phyloP scores from a whole-genome alignment of 2,329 filamentous ascomycete species.

The Pleurostoma richardsiae region DNA sequence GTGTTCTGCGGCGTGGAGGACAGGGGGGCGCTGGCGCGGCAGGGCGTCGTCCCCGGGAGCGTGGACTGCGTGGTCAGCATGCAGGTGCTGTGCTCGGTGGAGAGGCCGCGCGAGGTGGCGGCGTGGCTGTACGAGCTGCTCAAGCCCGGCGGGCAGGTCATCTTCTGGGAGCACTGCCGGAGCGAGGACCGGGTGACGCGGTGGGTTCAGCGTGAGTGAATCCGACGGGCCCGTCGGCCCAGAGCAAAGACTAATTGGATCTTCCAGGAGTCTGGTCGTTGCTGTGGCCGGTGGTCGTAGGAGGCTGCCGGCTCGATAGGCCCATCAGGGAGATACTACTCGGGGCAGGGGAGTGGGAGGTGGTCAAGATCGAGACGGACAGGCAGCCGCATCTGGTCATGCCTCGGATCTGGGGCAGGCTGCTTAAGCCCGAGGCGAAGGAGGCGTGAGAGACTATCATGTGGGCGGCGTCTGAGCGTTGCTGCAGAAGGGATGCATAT shows the following conservation, averaged over 20 bases:
- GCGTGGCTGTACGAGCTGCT: constrained; percentile 31
- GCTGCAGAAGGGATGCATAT: too few species aligned
- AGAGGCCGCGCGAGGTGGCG: constrained; percentile 17
- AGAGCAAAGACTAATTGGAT: background rate
- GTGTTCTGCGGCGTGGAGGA: constrained; percentile 32
- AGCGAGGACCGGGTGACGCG: constrained; percentile 20
- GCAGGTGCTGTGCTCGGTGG: constrained; percentile 36
- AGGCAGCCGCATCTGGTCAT: constrained; percentile 18
- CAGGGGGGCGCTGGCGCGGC: constrained; percentile 23
- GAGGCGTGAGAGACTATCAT: too few species aligned
- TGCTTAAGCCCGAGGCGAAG: constrained; percentile 15
- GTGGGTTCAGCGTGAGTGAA: constrained; percentile 20
- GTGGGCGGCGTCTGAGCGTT: too few species aligned
- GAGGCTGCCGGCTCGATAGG: constrained; percentile 22
- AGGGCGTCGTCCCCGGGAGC: constrained; percentile 26
- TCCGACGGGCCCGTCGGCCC: constrained; percentile 4
- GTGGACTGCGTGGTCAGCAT: constrained; percentile 35
- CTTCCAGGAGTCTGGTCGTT: constrained; percentile 19
- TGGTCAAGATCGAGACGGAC: constrained; percentile 17
- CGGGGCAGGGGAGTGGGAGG: constrained; percentile 24
- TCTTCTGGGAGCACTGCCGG: constrained; percentile 38
- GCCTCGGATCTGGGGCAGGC: constrained; percentile 23
- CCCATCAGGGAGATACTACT: constrained; percentile 20
- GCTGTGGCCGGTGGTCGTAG: constrained; percentile 22
- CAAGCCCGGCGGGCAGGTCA: constrained; percentile 37